Percentiles rank a stretch among this genome's conserved stretches.
These are phyloP conservation scores for Phoma sp. DNA, from an alignment of 2,329 filamentous ascomycete genomes.

Conservation along the genomic window DNA sequence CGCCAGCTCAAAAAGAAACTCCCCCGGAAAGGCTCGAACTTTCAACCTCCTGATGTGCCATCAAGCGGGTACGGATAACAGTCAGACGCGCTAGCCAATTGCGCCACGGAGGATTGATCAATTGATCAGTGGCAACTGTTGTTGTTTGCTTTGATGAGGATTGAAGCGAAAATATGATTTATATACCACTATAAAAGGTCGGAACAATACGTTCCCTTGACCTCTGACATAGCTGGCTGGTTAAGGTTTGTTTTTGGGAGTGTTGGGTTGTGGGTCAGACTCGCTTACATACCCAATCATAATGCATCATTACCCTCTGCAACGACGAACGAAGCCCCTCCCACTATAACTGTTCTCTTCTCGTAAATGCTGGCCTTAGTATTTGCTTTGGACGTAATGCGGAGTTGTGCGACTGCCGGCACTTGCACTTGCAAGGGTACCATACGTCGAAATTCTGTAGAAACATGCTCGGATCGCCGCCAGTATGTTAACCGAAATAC, in stretches of 20 bases:
- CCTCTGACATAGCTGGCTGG: too few relatives aligned
- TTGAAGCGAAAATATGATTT: background rate
- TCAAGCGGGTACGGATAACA: conserved; percentile 53
- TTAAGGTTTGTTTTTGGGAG: background rate
- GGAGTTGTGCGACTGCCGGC: background rate
- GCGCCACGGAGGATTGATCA: conserved; percentile 50
- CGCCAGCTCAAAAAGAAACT: conserved; percentile 22
- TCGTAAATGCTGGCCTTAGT: background rate
- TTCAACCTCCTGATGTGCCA: conserved; percentile 42
- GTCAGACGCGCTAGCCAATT: conserved; percentile 68
- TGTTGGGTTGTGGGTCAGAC: conserved; percentile 11
- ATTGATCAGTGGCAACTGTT: conserved; percentile 23
- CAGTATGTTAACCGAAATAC: background rate
- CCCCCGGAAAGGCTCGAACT: conserved; percentile 46
- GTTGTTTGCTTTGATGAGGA: conserved; percentile 27
- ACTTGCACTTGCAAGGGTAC: background rate
- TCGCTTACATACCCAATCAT: conserved; percentile 18
- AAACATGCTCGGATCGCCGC: background rate
- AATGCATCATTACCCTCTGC: background rate
- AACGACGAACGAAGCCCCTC: background rate
- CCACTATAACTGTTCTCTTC: background rate
- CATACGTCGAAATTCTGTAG: background rate
- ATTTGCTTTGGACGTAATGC: background rate
- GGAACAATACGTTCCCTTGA: background rate
- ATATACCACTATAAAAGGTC: background rate